Evolutionary conservation across 75 land plant genomes (phyloP), one percentile per base, ranked within the genome.

Genomic region (Sequoia sempervirens): DNA sequence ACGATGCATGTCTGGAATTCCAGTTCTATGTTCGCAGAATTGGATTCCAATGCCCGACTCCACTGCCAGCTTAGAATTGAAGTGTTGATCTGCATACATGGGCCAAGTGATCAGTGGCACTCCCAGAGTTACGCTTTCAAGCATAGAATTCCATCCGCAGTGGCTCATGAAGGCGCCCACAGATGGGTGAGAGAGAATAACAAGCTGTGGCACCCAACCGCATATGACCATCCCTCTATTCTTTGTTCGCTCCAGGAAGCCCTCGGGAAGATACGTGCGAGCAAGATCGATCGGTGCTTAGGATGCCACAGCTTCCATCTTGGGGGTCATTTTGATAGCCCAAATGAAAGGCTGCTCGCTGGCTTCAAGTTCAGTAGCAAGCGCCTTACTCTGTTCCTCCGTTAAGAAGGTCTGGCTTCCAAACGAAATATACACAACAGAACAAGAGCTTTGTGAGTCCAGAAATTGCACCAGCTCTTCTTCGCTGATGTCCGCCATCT

Each of bases 121-220:
- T 20, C 84, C 84, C 41, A 64, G 37, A 82, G 8, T 17, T 34
- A 83, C 20, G 84, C 84, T 70, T 23, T 83, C 84, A 12, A 83
- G 28, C 10, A 45, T 34, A 5, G 84, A 56, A 17, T 83, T 56
- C 70, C 75, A 56, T 7, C 47, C 50, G 81, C 43, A 70, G 84
- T 83, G 75, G 18, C 81, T 56, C 52, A 83, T 26, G 81, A 83
- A 83, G 3, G 72, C 46, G 0, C 81, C 84, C 23, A 70, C 43
- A 34, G 84, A 32, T n/a, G 74, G n/a, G 40, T 83, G 84, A 7
- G 75, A 34, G 15, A 83, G 84, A 30, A 84, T 56, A 7, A 28
- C 2, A 18, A 43, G 85, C 47, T 84, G 85, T 12, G 85, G 85
- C 11, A 85, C 85, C 83, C 83, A 80, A 0, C 84, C 75, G 43